phyloP scores from a whole-genome alignment of 78 protist genomes.

The Dictyostelium brefeldianum region DNA sequence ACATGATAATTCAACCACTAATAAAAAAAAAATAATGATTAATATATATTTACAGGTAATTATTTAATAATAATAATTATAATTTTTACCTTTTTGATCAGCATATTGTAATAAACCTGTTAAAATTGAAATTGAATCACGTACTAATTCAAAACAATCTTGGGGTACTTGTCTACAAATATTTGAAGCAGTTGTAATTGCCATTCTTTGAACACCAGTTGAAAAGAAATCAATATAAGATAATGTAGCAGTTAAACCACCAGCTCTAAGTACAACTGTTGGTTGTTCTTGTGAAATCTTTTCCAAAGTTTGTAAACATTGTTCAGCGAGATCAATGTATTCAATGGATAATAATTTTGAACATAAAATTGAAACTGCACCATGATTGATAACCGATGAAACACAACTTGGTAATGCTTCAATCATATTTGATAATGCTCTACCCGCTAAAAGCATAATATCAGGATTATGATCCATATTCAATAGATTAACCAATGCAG shows the following conservation, averaged over 20 bases:
- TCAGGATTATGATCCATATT: constrained; percentile 86
- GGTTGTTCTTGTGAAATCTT: constrained; percentile 89
- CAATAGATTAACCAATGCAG: constrained; percentile 71
- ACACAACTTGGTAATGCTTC: constrained; percentile 88
- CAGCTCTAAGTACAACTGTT: constrained; percentile 75
- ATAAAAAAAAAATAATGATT: background rate
- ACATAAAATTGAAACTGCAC: constrained; percentile 81
- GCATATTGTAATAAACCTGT: constrained; percentile 61
- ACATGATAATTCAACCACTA: constrained; percentile 70
- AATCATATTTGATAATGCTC: constrained; percentile 90
- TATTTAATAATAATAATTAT: background rate
- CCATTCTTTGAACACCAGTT: constrained; percentile 86
- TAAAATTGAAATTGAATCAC: constrained; percentile 87
- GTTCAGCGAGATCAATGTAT: constrained; percentile 97
- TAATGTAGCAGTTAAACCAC: constrained; percentile 93
- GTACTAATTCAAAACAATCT: constrained; percentile 77
- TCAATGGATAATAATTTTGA: constrained; percentile 89
- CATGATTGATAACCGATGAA: constrained; percentile 52
- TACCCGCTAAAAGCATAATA: constrained; percentile 85
- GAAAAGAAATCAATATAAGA: constrained; percentile 92
- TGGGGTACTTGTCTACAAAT: constrained; percentile 85
- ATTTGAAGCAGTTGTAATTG: constrained; percentile 87
- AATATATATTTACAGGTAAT: background rate
- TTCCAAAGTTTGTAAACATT: constrained; percentile 89
- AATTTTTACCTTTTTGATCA: constrained; percentile 81